Percentiles rank a stretch among this genome's conserved stretches.
These are phyloP conservation scores for Pulveroboletus sp. DNA, from an alignment of 768 basidiomycete species.

Conservation along the genomic window DNA sequence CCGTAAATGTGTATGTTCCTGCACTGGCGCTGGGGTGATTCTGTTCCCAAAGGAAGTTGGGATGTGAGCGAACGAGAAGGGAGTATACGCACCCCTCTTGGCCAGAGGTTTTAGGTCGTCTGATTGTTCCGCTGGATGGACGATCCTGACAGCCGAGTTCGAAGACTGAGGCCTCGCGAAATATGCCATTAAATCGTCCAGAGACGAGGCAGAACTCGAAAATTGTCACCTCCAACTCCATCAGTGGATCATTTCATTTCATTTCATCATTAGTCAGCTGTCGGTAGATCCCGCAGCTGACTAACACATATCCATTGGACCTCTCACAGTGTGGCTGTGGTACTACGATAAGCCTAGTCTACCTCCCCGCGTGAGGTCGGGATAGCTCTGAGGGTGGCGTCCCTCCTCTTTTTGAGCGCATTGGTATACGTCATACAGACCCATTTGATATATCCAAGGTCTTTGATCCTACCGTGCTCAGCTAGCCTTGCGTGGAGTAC, in stretches of 20 bases:
- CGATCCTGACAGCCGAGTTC: slow-evolving; percentile 66
- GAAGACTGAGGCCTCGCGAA: slow-evolving; percentile 58
- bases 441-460: slow-evolving; percentile 69
- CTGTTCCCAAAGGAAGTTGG: slow-evolving; percentile 31
- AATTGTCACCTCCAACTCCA: not conserved
- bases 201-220: slow-evolving; percentile 2
- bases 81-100: slow-evolving; percentile 50
- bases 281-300: slow-evolving; percentile 12
- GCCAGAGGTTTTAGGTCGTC: slow-evolving; percentile 39
- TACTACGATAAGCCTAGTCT: slow-evolving; percentile 1
- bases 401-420: slow-evolving; percentile 57
- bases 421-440: slow-evolving; percentile 68
- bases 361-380: slow-evolving; percentile 2
- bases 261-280: slow-evolving; percentile 15
- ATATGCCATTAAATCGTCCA: slow-evolving; percentile 51
- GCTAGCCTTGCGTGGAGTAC: slow-evolving; percentile 72
- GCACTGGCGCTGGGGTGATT: slow-evolving; percentile 74
- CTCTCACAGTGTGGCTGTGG: no score
- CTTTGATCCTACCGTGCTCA: slow-evolving; percentile 35
- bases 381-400: slow-evolving; percentile 28
- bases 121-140: slow-evolving; percentile 46
- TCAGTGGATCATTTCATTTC: slow-evolving; percentile 10
- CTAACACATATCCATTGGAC: not conserved
- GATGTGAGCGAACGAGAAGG: not conserved
- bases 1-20: slow-evolving; percentile 90